Base-by-base conservation (phyloP, 257 asterid genomes). In the Solanum phureja region DNA sequence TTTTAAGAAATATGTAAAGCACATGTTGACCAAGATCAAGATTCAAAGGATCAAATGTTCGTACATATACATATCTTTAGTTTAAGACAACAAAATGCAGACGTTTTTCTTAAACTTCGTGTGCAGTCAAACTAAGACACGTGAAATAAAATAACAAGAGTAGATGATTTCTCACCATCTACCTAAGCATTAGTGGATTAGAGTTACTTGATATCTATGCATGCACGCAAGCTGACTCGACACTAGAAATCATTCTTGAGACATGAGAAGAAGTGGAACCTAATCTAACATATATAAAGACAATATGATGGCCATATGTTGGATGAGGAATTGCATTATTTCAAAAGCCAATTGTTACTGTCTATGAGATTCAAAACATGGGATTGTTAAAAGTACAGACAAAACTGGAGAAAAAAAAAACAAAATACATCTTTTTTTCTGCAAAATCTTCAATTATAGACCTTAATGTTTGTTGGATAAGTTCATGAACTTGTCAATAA, bases 401-500 rank as follows among this genome's bases (percentile, higher is more conserved):
- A 87, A 29, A 42, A 66, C 23, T 68, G 34, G 4, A 35, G 27
- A 1, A 8, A 18, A 8, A 34, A 86, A 73, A 58, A 88, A 60
- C 74, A 88, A 89, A 90, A 89, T 89, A 87, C 88, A 89, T 44
- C 16, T 44, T 27, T 42, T 90, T 44, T 89, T 90, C 92, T 85
- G 86, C 88, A 91, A 90, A 93, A 92, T 92, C 89, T 91, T 88
- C 91, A 89, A 89, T 87, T 75, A 88, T 90, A 44, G 42, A n/a
- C 56, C 27, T 38, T 44, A 83, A 56, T 68, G 68, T 75, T 83
- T 83, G 56, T 76, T 85, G 87, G 77, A 85, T 88, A 73, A 87
- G 90, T 94, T 91, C 91, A 94, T 92, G 95, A 90, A 92, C 68
- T 90, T 89, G 87, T 83, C 88, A 89, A 84, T 91, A 27, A 81